These are phyloP conservation scores for Umbelopsis vinacea DNA, from an alignment of 192 early-diverging fungal genomes.

Conservation along the genomic window DNA sequence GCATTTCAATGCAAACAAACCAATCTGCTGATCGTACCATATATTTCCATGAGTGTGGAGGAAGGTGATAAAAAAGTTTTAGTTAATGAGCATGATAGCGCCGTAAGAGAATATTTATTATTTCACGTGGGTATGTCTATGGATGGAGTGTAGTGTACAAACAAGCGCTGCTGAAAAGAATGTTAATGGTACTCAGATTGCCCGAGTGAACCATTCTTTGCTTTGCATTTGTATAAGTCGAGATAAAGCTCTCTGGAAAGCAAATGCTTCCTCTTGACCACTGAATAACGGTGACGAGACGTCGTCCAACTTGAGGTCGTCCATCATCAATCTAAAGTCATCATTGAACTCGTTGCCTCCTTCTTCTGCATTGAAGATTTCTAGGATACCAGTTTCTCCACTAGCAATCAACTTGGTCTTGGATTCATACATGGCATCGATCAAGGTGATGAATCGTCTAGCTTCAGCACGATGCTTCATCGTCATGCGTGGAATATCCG, in stretches of 20 bases:
- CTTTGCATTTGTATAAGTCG: slow-evolving; percentile 94
- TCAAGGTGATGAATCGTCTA: slow-evolving; percentile 89
- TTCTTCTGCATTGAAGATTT: slow-evolving; percentile 74
- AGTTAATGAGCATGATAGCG: not conserved
- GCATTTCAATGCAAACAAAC: not conserved
- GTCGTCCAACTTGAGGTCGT: slow-evolving; percentile 53
- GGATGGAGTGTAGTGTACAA: not conserved
- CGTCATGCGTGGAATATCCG: slow-evolving; percentile 75
- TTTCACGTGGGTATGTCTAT: slow-evolving; percentile 22
- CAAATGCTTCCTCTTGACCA: slow-evolving; percentile 95
- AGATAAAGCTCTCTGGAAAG: slow-evolving; percentile 91
- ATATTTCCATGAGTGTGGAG: not conserved
- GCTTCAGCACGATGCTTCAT: slow-evolving; percentile 82
- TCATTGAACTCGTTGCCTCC: slow-evolving; percentile 46
- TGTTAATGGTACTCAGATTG: not conserved
- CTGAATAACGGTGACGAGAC: slow-evolving; percentile 69
- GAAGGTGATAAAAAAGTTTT: too few relatives aligned
- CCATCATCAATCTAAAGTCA: slow-evolving; percentile 64
- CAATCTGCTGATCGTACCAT: not conserved
- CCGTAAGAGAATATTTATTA: not conserved
- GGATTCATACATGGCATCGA: slow-evolving; percentile 92
- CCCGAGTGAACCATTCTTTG: slow-evolving; percentile 62
- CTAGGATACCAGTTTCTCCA: slow-evolving; percentile 65
- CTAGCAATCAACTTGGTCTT: slow-evolving; percentile 74
- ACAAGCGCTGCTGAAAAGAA: not conserved